Evolutionary conservation across 768 basidiomycete species (phyloP).

Genomic region (Podaxis sp.): DNA sequence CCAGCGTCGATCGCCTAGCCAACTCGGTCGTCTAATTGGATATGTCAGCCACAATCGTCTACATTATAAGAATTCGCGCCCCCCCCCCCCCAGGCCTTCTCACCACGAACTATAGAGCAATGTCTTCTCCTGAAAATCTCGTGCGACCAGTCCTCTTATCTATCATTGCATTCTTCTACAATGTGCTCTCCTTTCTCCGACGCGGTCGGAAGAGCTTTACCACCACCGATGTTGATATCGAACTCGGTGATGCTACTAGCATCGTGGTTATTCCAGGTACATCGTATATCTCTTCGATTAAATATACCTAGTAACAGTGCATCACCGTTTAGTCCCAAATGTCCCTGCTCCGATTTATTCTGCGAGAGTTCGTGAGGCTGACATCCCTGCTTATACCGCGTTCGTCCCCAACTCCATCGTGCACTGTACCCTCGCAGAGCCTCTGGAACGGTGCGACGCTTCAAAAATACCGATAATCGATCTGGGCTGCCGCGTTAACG

Average conservation of each 20-base stretch:
- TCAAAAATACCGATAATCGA: background rate
- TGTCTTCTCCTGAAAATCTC: background rate
- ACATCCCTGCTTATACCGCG: background rate
- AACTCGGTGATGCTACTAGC: background rate
- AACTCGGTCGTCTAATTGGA: too few species aligned
- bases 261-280: background rate
- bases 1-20: too few species aligned
- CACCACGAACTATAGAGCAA: background rate
- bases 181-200: background rate
- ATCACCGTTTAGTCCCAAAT: background rate
- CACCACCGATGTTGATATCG: background rate
- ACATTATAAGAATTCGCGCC: background rate
- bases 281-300: background rate
- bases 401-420: background rate
- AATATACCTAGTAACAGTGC: background rate
- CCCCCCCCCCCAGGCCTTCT: background rate
- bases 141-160: background rate
- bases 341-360: background rate
- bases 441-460: background rate
- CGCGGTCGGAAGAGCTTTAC: background rate
- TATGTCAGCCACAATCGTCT: background rate
- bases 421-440: background rate
- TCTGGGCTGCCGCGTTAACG: background rate
- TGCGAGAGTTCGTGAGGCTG: background rate
- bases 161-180: background rate